Conservation (phyloP, 352 stramenopile genomes). For the Globisporangium megalacanthum region DNA sequence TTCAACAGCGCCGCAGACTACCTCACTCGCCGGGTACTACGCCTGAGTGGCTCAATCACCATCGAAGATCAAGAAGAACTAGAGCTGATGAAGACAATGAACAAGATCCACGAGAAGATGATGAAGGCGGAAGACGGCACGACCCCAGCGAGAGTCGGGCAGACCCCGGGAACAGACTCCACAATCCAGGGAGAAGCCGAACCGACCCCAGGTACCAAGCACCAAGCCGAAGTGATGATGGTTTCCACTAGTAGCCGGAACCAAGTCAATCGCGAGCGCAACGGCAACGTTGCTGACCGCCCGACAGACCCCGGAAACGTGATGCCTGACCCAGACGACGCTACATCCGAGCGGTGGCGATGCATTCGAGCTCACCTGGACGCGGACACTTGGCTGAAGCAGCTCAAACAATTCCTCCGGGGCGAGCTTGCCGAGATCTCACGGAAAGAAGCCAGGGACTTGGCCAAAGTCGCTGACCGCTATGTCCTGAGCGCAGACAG, state of each 20-base stretch:
- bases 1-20: conserved; percentile 10
- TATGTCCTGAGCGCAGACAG: not conserved
- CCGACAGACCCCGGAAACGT: no score
- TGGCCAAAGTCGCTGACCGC: not conserved
- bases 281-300: no score
- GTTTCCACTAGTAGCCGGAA: no score
- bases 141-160: no score
- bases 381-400: not conserved
- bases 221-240: no score
- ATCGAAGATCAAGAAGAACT: not conserved
- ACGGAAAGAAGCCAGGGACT: not conserved
- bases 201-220: no score
- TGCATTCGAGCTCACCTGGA: not conserved
- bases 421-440: not conserved
- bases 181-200: no score
- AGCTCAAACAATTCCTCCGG: not conserved
- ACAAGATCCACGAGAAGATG: not conserved
- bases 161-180: no score
- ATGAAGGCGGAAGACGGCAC: no score
- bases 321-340: no score
- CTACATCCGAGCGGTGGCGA: no score
- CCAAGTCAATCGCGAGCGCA: no score
- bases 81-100: not conserved
- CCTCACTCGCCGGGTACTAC: not conserved
- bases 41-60: not conserved